Conservation (phyloP, 2,329 filamentous ascomycete genomes). For the Daldinia eschscholtzii region DNA sequence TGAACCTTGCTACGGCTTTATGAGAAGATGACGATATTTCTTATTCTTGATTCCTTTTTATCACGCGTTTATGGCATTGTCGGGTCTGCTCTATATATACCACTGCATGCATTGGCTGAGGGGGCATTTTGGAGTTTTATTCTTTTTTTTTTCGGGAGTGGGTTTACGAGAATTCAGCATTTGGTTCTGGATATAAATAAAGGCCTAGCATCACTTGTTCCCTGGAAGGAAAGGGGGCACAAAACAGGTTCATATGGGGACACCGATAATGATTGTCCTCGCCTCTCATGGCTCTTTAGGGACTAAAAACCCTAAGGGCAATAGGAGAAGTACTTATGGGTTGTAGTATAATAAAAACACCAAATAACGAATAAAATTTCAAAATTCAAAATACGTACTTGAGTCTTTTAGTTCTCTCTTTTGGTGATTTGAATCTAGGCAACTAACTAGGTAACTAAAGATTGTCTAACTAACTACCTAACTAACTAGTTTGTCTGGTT, state of each 20-base stretch:
- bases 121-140: slow-evolving; percentile 42
- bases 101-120: slow-evolving; percentile 49
- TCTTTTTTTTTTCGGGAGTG: not conserved
- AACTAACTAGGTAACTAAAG: no score
- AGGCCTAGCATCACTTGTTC: slow-evolving; percentile 43
- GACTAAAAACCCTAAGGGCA: slow-evolving; percentile 41
- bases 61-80: slow-evolving; percentile 49
- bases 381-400: slow-evolving; percentile 10
- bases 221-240: slow-evolving; percentile 26
- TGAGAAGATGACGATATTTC: slow-evolving; percentile 48
- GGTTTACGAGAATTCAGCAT: slow-evolving; percentile 31
- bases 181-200: slow-evolving; percentile 45
- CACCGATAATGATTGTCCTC: slow-evolving; percentile 51
- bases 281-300: slow-evolving; percentile 46
- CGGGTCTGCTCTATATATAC: slow-evolving; percentile 48
- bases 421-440: slow-evolving; percentile 3
- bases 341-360: slow-evolving; percentile 43
- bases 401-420: slow-evolving; percentile 1
- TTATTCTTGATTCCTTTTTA: slow-evolving; percentile 49
- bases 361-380: slow-evolving; percentile 32
- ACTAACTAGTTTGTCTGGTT: no score
- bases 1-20: slow-evolving; percentile 50
- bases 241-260: slow-evolving; percentile 22
- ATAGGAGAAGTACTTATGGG: slow-evolving; percentile 30
- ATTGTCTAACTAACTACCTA: no score